Percentiles rank a stretch among this genome's conserved stretches.
phyloP scores from a whole-genome alignment of 805 yeast genomes.

The Candida silvatica region DNA sequence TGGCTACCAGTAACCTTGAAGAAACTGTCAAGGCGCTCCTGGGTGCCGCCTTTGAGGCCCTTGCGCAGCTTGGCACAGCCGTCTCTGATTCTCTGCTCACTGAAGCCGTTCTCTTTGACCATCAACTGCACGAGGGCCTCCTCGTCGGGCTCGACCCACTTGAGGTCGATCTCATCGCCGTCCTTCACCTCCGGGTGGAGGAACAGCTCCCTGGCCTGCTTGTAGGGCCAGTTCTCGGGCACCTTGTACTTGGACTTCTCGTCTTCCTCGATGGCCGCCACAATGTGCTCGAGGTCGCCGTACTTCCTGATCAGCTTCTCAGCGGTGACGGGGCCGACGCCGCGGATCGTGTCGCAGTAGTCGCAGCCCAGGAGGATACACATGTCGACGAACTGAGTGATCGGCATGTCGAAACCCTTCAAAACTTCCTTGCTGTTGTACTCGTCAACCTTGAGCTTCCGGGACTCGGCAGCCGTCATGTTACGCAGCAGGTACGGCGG shows the following conservation, averaged over 20 bases:
- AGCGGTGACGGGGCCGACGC: conserved; percentile 96
- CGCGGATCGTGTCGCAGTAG: conserved; percentile 90
- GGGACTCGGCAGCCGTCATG: conserved; percentile 87
- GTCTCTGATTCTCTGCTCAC: conserved; percentile 81
- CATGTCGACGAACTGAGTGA: conserved; percentile 74
- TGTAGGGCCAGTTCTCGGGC: conserved; percentile 93
- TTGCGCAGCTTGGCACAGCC: conserved; percentile 84
- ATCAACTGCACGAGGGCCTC: conserved; percentile 76
- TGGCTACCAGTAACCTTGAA: conserved; percentile 52
- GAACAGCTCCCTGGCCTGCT: conserved; percentile 80
- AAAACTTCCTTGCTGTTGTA: conserved; percentile 59
- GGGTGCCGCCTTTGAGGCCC: conserved; percentile 77
- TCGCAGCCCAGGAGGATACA: conserved; percentile 95
- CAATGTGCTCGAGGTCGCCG: conserved; percentile 69
- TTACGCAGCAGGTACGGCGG: conserved; percentile 82
- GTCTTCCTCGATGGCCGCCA: conserved; percentile 50
- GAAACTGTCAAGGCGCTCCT: conserved; percentile 89
- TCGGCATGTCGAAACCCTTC: conserved; percentile 68
- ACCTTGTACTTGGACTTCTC: conserved; percentile 63
- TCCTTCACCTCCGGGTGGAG: conserved; percentile 70
- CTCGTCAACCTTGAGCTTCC: conserved; percentile 88
- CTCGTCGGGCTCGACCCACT: conserved; percentile 85
- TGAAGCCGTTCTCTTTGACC: conserved; percentile 84
- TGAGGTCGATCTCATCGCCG: conserved; percentile 54
- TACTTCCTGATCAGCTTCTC: conserved; percentile 81